Percentiles rank a stretch among this genome's conserved stretches.
phyloP scores from a whole-genome alignment of 2,329 filamentous ascomycete species.

The Alternaria metachromatica region DNA sequence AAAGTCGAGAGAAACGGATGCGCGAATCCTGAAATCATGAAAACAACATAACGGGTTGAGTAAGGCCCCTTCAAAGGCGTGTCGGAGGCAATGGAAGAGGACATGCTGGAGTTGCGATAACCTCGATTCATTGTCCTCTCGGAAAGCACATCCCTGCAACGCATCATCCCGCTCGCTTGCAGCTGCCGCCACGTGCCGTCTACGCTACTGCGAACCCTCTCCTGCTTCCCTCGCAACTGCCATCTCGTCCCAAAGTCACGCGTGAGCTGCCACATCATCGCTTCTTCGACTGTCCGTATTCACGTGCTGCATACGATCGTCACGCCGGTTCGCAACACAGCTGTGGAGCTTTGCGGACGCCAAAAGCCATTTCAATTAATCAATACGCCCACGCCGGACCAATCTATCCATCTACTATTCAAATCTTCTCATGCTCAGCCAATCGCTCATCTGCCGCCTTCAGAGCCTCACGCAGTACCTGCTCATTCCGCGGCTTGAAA shows the following conservation, averaged over 20 bases:
- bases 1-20: not conserved
- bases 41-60: not conserved
- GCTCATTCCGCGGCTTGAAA: conserved; percentile 63
- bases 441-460: conserved; percentile 38
- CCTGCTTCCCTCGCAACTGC: not conserved
- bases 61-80: not conserved
- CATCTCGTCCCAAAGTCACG: not conserved
- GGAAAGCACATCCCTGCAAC: conserved; percentile 13
- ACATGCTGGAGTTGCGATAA: conserved; percentile 16
- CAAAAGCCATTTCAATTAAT: not conserved
- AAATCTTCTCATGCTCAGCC: conserved; percentile 19
- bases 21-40: not conserved
- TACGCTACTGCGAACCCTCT: not conserved
- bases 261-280: not conserved
- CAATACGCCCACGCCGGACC: not conserved
- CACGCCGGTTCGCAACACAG: not conserved
- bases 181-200: conserved; percentile 10
- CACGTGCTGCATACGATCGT: not conserved
- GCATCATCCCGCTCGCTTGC: conserved; percentile 7
- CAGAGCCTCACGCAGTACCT: conserved; percentile 54
- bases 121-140: not conserved
- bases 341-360: not conserved
- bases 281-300: not conserved
- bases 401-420: not conserved
- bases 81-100: conserved; percentile 3